phyloP scores from a whole-genome alignment of 345 rosid genomes.

The Brassica rapa region DNA sequence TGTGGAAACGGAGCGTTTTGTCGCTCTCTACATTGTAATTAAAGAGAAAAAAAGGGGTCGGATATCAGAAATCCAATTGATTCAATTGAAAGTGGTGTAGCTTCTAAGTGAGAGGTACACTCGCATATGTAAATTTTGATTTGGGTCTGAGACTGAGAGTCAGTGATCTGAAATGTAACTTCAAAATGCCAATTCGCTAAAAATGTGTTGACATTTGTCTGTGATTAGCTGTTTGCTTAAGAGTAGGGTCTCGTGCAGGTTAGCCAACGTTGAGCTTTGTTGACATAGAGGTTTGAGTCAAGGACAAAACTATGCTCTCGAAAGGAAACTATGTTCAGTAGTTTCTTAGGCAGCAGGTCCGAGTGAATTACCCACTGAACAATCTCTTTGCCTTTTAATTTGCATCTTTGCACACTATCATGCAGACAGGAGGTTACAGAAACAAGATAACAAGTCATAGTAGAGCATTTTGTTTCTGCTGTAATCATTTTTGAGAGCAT shows the following conservation, averaged over 20 bases:
- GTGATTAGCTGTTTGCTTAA: background rate
- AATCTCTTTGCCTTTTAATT: background rate
- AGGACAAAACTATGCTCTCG: background rate
- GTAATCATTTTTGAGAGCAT: no score
- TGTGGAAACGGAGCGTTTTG: slow-evolving; percentile 46
- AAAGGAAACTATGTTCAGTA: background rate
- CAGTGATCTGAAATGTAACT: background rate
- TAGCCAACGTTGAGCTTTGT: background rate
- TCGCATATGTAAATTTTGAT: slow-evolving; percentile 1
- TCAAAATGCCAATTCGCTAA: background rate
- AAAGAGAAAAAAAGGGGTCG: no score
- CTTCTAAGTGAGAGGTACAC: slow-evolving; percentile 16
- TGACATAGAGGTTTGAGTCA: background rate
- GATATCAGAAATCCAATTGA: no score
- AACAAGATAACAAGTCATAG: background rate
- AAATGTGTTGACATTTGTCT: background rate
- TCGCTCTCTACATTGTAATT: slow-evolving; percentile 43
- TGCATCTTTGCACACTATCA: background rate
- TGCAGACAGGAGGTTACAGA: background rate
- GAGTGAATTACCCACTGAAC: background rate
- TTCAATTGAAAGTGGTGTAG: slow-evolving; percentile 15
- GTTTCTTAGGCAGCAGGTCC: background rate
- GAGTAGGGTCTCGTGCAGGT: no score
- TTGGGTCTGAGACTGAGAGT: slow-evolving; percentile 8
- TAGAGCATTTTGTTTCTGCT: background rate